A percentile compares a stretch with the other conserved stretches of the same genome.
These are phyloP conservation scores for Didymellaceae sp. DNA, from an alignment of 2,329 filamentous ascomycete genomes.

Conservation along the genomic window DNA sequence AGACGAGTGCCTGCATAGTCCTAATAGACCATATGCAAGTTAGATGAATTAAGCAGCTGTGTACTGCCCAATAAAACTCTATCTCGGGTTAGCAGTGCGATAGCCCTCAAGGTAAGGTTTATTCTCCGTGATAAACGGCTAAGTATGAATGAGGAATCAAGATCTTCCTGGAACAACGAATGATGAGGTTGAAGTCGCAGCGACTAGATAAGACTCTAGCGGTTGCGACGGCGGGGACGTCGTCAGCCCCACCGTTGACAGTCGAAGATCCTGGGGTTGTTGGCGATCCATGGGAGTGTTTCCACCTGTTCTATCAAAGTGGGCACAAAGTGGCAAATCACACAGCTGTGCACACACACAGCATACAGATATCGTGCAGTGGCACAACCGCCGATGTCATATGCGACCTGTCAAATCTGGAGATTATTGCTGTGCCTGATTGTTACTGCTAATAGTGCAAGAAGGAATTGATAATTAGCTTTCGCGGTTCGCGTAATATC, in stretches of 20 bases:
- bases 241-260: conserved; percentile 8
- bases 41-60: background rate
- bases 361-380: conserved; percentile 3
- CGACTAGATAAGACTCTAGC: conserved; percentile 4
- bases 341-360: background rate
- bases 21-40: conserved; percentile 5
- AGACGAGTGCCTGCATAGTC: conserved; percentile 3
- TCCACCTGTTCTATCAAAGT: conserved; percentile 9
- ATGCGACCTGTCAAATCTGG: background rate
- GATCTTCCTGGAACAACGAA: background rate
- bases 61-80: background rate
- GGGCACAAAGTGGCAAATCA: conserved; percentile 7
- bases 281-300: conserved; percentile 1
- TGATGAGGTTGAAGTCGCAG: background rate
- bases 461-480: conserved; percentile 12
- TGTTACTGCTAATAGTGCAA: conserved; percentile 3
- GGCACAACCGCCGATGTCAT: conserved; percentile 6
- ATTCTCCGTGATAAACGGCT: conserved; percentile 11
- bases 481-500: conserved; percentile 3
- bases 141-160: background rate
- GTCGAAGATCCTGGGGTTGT: conserved; percentile 3
- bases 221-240: conserved; percentile 3
- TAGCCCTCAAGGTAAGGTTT: background rate
- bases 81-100: background rate
- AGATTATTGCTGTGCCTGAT: conserved; percentile 1